Percentiles rank a stretch among this genome's conserved stretches.
phyloP scores from a whole-genome alignment of 371 early-diverging fungal species.

The Syncephalastrum racemosum region DNA sequence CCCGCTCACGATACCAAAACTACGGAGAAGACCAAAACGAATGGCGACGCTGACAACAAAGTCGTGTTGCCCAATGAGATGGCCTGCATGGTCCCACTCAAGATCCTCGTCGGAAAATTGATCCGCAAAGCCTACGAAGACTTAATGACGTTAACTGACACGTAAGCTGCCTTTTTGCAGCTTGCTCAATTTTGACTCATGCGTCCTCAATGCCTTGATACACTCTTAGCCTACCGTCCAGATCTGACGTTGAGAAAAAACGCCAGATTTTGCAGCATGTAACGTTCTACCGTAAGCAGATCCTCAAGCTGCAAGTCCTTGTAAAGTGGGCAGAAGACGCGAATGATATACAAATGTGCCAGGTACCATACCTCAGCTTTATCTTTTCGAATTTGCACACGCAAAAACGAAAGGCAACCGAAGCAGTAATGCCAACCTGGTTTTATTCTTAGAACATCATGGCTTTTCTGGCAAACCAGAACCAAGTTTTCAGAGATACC shows the following conservation, averaged over 20 bases:
- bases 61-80: slow-evolving; percentile 47
- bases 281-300: slow-evolving; percentile 58
- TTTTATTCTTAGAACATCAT: slow-evolving; percentile 58
- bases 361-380: slow-evolving; percentile 35
- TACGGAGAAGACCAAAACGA: neutral
- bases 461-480: slow-evolving; percentile 71
- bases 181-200: slow-evolving; percentile 2
- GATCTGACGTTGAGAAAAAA: slow-evolving; percentile 60
- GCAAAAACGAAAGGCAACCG: neutral
- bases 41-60: slow-evolving; percentile 21
- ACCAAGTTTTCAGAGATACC: slow-evolving; percentile 64
- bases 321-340: slow-evolving; percentile 76
- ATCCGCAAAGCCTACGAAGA: slow-evolving; percentile 57
- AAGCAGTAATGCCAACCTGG: neutral
- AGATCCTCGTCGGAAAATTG: slow-evolving; percentile 56
- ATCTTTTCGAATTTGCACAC: neutral
- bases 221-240: slow-evolving; percentile 50
- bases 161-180: slow-evolving; percentile 40
- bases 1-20: too few species aligned
- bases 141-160: slow-evolving; percentile 57
- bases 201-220: neutral
- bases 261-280: slow-evolving; percentile 58
- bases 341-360: slow-evolving; percentile 72
- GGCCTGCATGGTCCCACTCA: slow-evolving; percentile 61
- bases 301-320: slow-evolving; percentile 64